Percentiles rank a stretch among this genome's conserved stretches.
Evolutionary conservation across 768 basidiomycete species (phyloP).

Genomic region (Guyanaporus albipodus): DNA sequence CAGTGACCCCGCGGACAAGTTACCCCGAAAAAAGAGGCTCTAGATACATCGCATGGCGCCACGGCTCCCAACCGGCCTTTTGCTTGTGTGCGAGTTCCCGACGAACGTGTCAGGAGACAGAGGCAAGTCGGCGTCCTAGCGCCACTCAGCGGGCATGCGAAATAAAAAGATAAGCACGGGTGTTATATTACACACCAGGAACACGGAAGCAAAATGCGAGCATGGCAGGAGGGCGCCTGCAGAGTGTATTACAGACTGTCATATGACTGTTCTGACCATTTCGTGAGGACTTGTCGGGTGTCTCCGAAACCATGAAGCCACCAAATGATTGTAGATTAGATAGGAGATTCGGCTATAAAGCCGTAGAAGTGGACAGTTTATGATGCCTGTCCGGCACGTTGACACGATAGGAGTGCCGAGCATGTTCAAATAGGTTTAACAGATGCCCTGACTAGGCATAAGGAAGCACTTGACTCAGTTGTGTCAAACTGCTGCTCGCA

Average conservation of each 20-base stretch:
- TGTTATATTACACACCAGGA: neutral
- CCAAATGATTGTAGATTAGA: conserved; percentile 3
- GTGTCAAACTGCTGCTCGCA: neutral
- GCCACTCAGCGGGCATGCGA: neutral
- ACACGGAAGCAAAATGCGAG: neutral
- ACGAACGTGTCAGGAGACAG: conserved; percentile 3
- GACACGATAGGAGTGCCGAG: neutral
- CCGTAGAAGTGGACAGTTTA: conserved; percentile 1
- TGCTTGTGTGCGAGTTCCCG: neutral
- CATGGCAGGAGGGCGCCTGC: neutral
- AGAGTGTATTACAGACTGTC: neutral
- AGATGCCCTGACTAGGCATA: neutral
- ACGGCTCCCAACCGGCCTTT: conserved; percentile 2
- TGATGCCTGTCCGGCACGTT: conserved; percentile 1
- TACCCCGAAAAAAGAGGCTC: conserved; percentile 3
- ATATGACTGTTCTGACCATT: neutral
- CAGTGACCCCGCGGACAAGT: neutral
- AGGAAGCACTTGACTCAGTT: neutral
- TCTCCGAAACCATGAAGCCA: neutral
- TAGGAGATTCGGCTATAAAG: neutral
- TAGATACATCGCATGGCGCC: no score
- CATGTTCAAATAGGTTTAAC: neutral
- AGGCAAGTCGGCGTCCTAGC: neutral
- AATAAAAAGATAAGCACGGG: conserved; percentile 1
- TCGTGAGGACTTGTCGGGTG: conserved; percentile 1